A percentile compares a stretch with the other conserved stretches of the same genome.
These are phyloP conservation scores for Penicillium soppii DNA, from an alignment of 495 filamentous ascomycete species.

Conservation along the genomic window DNA sequence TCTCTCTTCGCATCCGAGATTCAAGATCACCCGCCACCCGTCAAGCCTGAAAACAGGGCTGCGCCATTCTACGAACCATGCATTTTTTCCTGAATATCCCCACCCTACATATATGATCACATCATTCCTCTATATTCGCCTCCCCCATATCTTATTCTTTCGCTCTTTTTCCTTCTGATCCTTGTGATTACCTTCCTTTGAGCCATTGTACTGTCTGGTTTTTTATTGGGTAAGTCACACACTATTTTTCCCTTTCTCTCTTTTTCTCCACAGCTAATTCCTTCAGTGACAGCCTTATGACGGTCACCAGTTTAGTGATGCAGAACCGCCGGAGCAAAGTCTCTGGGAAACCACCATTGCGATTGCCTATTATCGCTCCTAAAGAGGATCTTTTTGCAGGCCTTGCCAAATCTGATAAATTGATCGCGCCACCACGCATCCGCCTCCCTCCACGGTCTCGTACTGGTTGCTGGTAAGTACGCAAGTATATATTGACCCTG, in stretches of 20 bases:
- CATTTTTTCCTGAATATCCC: constrained; percentile 2
- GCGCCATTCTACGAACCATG: constrained; percentile 20
- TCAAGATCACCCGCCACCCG: constrained; percentile 27
- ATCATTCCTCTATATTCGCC: constrained; percentile 5
- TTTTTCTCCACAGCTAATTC: neutral
- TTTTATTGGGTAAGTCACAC: too few species aligned
- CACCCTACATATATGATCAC: neutral
- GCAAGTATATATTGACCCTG: constrained; percentile 8
- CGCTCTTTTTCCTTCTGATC: too few species aligned
- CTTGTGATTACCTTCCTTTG: too few species aligned
- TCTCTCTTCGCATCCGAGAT: neutral
- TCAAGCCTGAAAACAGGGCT: constrained; percentile 24
- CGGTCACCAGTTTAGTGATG: constrained; percentile 37
- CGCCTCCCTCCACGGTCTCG: constrained; percentile 53
- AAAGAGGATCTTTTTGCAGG: constrained; percentile 37
- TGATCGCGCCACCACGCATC: constrained; percentile 41
- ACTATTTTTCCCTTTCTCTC: constrained; percentile 12
- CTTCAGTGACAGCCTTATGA: constrained; percentile 33
- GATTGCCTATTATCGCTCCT: constrained; percentile 50
- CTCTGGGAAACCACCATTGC: constrained; percentile 37
- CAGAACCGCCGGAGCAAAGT: constrained; percentile 33
- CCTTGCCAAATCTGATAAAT: constrained; percentile 21
- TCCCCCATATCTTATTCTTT: constrained; percentile 6
- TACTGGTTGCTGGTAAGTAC: constrained; percentile 53
- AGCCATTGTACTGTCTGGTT: too few species aligned